A percentile compares a stretch with the other conserved stretches of the same genome.
These are phyloP conservation scores for Fraxinus quadrangulata DNA, from an alignment of 257 asterid genomes.

Conservation along the genomic window DNA sequence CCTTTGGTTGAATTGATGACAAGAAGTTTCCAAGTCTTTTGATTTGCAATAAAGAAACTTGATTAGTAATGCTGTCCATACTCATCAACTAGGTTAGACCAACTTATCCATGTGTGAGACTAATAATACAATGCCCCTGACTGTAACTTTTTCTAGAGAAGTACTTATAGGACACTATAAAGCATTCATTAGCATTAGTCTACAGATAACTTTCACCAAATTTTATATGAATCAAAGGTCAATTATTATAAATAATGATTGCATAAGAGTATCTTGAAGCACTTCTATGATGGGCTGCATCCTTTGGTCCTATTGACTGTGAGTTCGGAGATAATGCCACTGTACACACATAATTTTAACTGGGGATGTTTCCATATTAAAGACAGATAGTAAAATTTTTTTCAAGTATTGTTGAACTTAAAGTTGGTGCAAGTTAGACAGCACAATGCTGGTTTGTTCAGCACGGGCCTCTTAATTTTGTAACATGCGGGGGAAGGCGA, in stretches of 20 bases:
- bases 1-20: background rate
- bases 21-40: background rate
- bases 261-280: conserved; percentile 4
- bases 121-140: background rate
- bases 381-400: background rate
- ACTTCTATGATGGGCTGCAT: background rate
- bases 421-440: background rate
- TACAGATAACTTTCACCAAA: background rate
- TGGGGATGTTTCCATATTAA: background rate
- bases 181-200: background rate
- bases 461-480: background rate
- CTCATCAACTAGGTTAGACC: background rate
- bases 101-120: background rate
- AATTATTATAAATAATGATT: background rate
- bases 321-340: background rate
- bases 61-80: background rate
- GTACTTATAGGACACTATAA: background rate
- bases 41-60: background rate
- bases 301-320: background rate
- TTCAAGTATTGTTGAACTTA: background rate
- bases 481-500: background rate
- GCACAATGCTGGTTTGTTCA: background rate
- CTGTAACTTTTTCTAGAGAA: background rate
- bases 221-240: conserved; percentile 1
- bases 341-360: background rate